A percentile compares a stretch with the other conserved stretches of the same genome.
These are phyloP conservation scores for Xylaria sp. DNA, from an alignment of 2,329 filamentous ascomycete genomes.

Conservation along the genomic window DNA sequence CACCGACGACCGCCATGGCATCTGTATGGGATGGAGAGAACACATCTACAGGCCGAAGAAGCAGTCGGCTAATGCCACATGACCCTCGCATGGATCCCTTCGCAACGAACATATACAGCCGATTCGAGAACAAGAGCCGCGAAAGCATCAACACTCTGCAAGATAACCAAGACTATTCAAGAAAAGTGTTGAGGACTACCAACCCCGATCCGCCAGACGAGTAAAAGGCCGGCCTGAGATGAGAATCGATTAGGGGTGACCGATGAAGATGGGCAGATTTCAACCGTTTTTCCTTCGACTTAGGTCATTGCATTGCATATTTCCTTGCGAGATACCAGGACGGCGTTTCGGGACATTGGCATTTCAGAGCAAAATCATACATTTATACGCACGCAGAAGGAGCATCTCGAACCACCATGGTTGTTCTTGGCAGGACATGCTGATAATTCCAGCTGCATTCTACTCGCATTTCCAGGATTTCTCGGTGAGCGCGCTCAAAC, in stretches of 20 bases:
- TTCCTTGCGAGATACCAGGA: conserved; percentile 57
- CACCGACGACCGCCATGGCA: conserved; percentile 57
- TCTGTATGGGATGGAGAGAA: conserved; percentile 53
- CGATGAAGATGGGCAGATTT: conserved; percentile 50
- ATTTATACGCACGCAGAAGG: conserved; percentile 41
- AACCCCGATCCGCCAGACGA: conserved; percentile 66
- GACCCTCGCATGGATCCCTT: conserved; percentile 73
- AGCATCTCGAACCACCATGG: conserved; percentile 28
- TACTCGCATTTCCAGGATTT: conserved; percentile 37
- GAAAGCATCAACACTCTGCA: conserved; percentile 72
- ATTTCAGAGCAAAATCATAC: conserved; percentile 35
- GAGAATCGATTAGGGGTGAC: conserved; percentile 35
- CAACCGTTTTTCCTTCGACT: conserved; percentile 39
- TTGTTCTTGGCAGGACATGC: background rate
- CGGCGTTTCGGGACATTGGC: conserved; percentile 52
- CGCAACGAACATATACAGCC: conserved; percentile 64
- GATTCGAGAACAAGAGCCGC: conserved; percentile 65
- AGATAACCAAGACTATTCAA: conserved; percentile 73
- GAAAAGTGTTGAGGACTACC: conserved; percentile 69
- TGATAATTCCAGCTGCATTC: conserved; percentile 27
- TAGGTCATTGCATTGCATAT: conserved; percentile 53
- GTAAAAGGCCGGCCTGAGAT: conserved; percentile 33
- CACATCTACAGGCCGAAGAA: conserved; percentile 59
- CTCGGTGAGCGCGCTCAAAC: conserved; percentile 8
- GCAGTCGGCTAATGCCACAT: conserved; percentile 65